Evolutionary conservation across 768 basidiomycete species (phyloP).

Genomic region (Lentinula guzmanii): DNA sequence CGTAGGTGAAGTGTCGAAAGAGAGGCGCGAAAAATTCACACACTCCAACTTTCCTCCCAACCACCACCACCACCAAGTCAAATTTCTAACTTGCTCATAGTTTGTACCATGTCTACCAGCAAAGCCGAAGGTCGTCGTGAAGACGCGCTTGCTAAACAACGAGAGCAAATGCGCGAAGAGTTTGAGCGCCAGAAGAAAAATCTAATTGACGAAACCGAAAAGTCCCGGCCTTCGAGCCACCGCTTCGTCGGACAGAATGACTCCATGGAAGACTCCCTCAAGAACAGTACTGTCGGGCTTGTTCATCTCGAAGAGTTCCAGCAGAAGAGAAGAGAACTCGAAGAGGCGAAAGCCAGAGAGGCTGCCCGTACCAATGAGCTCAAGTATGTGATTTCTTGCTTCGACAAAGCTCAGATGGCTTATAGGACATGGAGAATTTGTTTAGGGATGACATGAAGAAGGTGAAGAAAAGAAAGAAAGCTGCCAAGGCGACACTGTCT

Average conservation of each 20-base stretch:
- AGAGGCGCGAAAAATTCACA: constrained; percentile 2
- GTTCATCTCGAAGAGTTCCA: constrained; percentile 92
- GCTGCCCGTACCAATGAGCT: constrained; percentile 80
- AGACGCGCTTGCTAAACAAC: constrained; percentile 80
- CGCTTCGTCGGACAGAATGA: constrained; percentile 95
- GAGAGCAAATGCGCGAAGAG: constrained; percentile 73
- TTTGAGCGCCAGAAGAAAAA: constrained; percentile 76
- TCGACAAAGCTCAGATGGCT: constrained; percentile 41
- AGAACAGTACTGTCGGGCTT: constrained; percentile 87
- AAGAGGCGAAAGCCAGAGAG: constrained; percentile 87
- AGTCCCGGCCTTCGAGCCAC: constrained; percentile 78
- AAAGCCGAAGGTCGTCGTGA: constrained; percentile 83
- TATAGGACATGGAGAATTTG: constrained; percentile 73
- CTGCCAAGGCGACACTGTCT: constrained; percentile 81
- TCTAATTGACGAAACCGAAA: constrained; percentile 86
- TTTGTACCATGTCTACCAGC: constrained; percentile 49
- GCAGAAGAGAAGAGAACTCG: constrained; percentile 79
- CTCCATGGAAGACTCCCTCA: constrained; percentile 89
- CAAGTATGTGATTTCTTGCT: constrained; percentile 54
- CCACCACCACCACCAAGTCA: constrained; percentile 10
- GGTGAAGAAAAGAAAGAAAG: constrained; percentile 90
- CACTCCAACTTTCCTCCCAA: constrained; percentile 10
- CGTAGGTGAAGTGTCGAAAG: not conserved
- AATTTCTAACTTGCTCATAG: not conserved
- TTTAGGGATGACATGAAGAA: constrained; percentile 86